These are phyloP conservation scores for Ogataea hybrid DNA, from an alignment of 1,139 yeast species.

Conservation along the genomic window DNA sequence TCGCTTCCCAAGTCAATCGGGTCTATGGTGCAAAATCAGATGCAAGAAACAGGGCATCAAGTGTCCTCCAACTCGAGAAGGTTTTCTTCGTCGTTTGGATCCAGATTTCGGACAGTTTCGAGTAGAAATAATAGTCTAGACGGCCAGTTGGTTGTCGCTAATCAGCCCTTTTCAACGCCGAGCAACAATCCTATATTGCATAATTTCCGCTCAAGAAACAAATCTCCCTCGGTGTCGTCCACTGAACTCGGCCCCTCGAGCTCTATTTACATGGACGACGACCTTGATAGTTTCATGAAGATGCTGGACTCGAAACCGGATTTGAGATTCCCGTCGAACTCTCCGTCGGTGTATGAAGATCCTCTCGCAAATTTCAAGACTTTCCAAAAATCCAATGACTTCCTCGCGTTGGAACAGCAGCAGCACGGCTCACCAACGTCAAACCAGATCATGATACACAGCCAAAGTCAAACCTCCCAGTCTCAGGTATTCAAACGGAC, in stretches of 20 bases:
- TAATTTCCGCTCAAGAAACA: constrained; percentile 23
- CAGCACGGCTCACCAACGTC: constrained; percentile 2
- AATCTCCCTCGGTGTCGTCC: constrained; percentile 21
- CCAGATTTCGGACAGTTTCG: constrained; percentile 34
- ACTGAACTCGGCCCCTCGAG: constrained; percentile 32
- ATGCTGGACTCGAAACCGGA: constrained; percentile 72
- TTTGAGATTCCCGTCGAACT: constrained; percentile 35
- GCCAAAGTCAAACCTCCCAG: constrained; percentile 12
- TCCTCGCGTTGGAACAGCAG: constrained; percentile 18
- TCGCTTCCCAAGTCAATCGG: constrained; percentile 23
- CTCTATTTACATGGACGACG: constrained; percentile 50
- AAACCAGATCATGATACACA: constrained; percentile 8
- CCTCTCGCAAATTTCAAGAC: constrained; percentile 29
- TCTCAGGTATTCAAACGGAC: constrained; percentile 18
- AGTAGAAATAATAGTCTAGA: constrained; percentile 31
- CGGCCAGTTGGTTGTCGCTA: constrained; percentile 18
- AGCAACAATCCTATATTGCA: constrained; percentile 25
- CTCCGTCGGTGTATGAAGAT: constrained; percentile 28
- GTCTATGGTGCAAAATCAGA: constrained; percentile 15
- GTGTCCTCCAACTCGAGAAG: constrained; percentile 37
- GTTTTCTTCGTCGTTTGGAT: constrained; percentile 57
- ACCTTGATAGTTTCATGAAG: constrained; percentile 74
- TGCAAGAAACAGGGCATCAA: constrained; percentile 11
- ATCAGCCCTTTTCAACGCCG: constrained; percentile 12
- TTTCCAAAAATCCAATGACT: constrained; percentile 28